Evolutionary conservation across 306 rosid genomes (phyloP), one percentile per base, ranked within the genome.

Genomic region (Cyclanthera cordifolia): DNA sequence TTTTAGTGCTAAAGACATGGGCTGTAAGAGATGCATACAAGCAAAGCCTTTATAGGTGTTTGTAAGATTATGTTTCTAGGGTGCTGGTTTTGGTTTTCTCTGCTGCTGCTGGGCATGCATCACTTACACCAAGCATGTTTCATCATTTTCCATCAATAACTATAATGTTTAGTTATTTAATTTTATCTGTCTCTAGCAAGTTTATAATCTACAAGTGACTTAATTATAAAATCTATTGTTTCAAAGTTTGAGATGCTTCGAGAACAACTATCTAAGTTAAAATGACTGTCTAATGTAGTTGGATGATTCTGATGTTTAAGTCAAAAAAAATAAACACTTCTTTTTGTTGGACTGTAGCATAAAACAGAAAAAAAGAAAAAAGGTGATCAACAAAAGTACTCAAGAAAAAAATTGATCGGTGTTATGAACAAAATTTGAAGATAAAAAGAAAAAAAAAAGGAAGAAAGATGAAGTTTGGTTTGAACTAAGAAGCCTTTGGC

Each of bases 1-100:
- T 28, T 34, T 69, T 25, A 28, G 53, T 76, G 79, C 55, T 74
- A 21, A 64, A 70, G 81, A 80, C 88, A 72, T 86, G 91, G 91
- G 94, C 78, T 91, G 97, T 91, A 91, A 91, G 96, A 83, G 95
- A 86, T 86, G 97, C 97, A 91, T 91, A 88, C 96, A 23, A 65
- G 53, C 53, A 65, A 43, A 65, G 85, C 81, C 81, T 87, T 79
- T 76, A 86, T 73, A 55, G 32, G 34, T 2, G 4, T 57, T 74
- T 65, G 76, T 54, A 32, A 7, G 63, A 21, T 50, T 34, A 74
- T 78, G 78, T 73, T 53, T 74, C 61, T 78, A 45, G 49, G 75
- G 77, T 67, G 74, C 59, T 57, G 74, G 66, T 48, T 53, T 45
- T n/a, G n/a, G n/a, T n/a, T 30, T 9, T 12, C 27, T 12, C 49